A percentile compares a stretch with the other conserved stretches of the same genome.
Evolutionary conservation across 73 alveolate genomes (phyloP).

Genomic region (Paramecium biaurelia): DNA sequence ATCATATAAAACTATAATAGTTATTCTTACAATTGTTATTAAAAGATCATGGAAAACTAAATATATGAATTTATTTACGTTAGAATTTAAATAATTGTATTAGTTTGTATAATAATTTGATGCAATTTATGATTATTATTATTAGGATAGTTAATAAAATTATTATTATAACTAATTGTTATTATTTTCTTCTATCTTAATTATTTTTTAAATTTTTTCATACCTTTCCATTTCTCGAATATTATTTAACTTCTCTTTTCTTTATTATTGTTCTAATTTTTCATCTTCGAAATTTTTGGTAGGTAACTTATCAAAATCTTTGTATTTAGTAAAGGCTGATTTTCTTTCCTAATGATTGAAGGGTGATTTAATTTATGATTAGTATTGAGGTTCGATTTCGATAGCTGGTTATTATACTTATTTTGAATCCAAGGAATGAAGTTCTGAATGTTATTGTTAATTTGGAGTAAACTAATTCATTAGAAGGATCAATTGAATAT

Average conservation of each 20-base stretch:
- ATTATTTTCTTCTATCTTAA: background rate
- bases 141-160: background rate
- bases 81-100: background rate
- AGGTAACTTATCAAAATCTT: constrained; percentile 22
- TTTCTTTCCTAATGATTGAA: background rate
- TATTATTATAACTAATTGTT: background rate
- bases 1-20: background rate
- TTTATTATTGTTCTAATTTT: background rate
- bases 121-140: background rate
- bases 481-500: background rate
- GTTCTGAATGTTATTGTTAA: background rate
- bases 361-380: background rate
- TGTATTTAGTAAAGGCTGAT: background rate
- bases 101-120: background rate
- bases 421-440: background rate
- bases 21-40: background rate
- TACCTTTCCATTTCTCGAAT: background rate
- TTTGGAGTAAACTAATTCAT: background rate
- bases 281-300: constrained; percentile 18
- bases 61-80: background rate
- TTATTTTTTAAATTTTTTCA: background rate
- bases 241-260: background rate
- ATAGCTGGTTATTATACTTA: background rate
- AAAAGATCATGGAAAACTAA: background rate
- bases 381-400: background rate